Evolutionary conservation across 106 monocot species (phyloP).

Genomic region (Chionographis japonica): DNA sequence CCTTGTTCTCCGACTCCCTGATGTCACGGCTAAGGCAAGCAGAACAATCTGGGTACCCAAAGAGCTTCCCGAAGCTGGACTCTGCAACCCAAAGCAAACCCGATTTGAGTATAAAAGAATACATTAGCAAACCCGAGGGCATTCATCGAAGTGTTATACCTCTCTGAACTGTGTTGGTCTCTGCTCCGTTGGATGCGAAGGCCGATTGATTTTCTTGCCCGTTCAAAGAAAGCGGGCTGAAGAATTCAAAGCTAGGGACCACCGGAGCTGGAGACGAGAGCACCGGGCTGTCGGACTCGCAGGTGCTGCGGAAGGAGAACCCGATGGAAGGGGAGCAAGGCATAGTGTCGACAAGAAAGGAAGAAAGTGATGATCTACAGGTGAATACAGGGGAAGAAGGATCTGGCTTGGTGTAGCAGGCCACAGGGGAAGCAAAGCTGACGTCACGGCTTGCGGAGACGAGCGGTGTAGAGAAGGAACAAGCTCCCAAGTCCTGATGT

Average conservation of each 20-base stretch:
- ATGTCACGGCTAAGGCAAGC: background rate
- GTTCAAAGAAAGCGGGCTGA: slow-evolving; percentile 22
- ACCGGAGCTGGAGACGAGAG: slow-evolving; percentile 30
- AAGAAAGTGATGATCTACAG: slow-evolving; percentile 71
- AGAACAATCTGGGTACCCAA: background rate
- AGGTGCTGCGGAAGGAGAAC: slow-evolving; percentile 57
- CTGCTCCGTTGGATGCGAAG: slow-evolving; percentile 8
- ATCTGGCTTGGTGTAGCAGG: slow-evolving; percentile 15
- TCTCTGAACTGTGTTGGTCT: slow-evolving; percentile 7
- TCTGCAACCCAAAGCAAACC: slow-evolving; percentile 21
- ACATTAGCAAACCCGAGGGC: background rate
- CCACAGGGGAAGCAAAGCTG: slow-evolving; percentile 41
- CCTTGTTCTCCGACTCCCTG: slow-evolving; percentile 13
- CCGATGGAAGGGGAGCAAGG: slow-evolving; percentile 18
- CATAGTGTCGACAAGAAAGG: slow-evolving; percentile 20
- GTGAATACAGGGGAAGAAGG: slow-evolving; percentile 43
- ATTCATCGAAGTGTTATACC: slow-evolving; percentile 17
- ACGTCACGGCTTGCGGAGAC: slow-evolving; percentile 39
- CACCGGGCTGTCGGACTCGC: slow-evolving; percentile 10
- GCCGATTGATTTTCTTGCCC: slow-evolving; percentile 16
- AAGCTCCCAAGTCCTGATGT: slow-evolving; percentile 13
- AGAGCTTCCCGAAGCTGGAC: slow-evolving; percentile 21
- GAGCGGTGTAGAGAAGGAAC: slow-evolving; percentile 42
- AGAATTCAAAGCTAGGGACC: slow-evolving; percentile 63
- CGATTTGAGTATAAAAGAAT: background rate